A percentile compares a stretch with the other conserved stretches of the same genome.
These are phyloP conservation scores for Globisporangium sylvaticum DNA, from an alignment of 352 stramenopile species.

Conservation along the genomic window DNA sequence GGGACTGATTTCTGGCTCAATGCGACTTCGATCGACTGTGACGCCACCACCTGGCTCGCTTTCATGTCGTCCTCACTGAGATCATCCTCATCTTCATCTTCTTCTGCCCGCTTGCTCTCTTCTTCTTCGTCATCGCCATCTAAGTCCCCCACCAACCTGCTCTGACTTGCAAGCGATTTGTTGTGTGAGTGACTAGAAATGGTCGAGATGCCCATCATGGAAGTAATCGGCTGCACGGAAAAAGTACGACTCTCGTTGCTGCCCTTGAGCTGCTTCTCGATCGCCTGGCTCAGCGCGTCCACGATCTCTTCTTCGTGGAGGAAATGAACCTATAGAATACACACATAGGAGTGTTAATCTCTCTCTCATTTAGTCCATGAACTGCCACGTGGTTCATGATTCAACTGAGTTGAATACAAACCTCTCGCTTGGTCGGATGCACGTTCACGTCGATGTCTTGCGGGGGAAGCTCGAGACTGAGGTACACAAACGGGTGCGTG, in stretches of 20 bases:
- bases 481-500: constrained; percentile 96
- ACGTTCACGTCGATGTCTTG: constrained; percentile 98
- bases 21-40: constrained; percentile 49
- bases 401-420: neutral
- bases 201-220: constrained; percentile 36
- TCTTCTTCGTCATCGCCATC: constrained; percentile 39
- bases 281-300: constrained; percentile 68
- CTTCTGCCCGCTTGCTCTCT: constrained; percentile 15
- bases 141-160: constrained; percentile 20
- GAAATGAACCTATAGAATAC: constrained; percentile 84
- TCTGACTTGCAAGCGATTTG: constrained; percentile 12
- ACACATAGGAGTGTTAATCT: neutral
- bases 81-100: constrained; percentile 12
- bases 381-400: neutral
- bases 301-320: constrained; percentile 94
- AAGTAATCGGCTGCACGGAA: constrained; percentile 82
- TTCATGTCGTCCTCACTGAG: constrained; percentile 7
- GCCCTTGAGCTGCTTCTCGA: constrained; percentile 75
- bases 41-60: constrained; percentile 10
- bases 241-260: constrained; percentile 91
- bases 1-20: constrained; percentile 51
- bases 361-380: neutral
- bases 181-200: constrained; percentile 11
- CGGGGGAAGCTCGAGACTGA: constrained; percentile 93
- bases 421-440: constrained; percentile 97